Conservation (phyloP, 2,329 filamentous ascomycete genomes). For the Cytospora piceae region DNA sequence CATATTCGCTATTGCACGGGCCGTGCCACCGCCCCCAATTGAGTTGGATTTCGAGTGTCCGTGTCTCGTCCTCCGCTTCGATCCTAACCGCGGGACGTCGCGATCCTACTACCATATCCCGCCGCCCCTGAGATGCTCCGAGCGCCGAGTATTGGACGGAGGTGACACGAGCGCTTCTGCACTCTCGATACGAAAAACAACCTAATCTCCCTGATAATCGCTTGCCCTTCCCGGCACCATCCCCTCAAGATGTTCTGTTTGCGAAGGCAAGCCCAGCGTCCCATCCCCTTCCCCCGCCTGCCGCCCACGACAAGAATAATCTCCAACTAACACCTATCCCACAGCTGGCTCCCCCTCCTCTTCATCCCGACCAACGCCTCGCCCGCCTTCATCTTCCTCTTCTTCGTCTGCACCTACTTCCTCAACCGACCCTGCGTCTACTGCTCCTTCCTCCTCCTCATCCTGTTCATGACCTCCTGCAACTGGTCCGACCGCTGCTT, state of each 20-base stretch:
- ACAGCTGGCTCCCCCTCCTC: slow-evolving; percentile 82
- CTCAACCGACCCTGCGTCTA: slow-evolving; percentile 97
- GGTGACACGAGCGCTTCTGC: slow-evolving; percentile 19
- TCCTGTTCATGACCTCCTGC: slow-evolving; percentile 90
- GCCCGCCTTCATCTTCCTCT: slow-evolving; percentile 82
- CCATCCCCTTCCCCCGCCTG: background rate
- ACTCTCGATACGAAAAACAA: background rate
- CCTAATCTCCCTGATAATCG: background rate
- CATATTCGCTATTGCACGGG: background rate
- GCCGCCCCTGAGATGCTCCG: slow-evolving; percentile 21
- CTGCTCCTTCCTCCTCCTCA: slow-evolving; percentile 92
- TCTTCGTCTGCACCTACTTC: slow-evolving; percentile 92
- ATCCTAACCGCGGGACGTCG: background rate
- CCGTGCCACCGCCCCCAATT: background rate
- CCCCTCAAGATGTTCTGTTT: slow-evolving; percentile 64
- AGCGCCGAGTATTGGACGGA: slow-evolving; percentile 15
- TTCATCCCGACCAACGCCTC: slow-evolving; percentile 88
- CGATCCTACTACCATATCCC: background rate
- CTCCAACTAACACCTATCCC: slow-evolving; percentile 18
- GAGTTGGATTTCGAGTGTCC: background rate
- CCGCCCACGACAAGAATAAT: slow-evolving; percentile 3
- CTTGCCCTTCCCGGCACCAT: slow-evolving; percentile 6
- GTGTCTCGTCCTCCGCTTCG: background rate
- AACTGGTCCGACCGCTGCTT: slow-evolving; percentile 90
- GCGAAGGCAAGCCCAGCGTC: slow-evolving; percentile 56